Evolutionary conservation across 2,329 filamentous ascomycete genomes (phyloP).

Genomic region (Diaporthe sp.): DNA sequence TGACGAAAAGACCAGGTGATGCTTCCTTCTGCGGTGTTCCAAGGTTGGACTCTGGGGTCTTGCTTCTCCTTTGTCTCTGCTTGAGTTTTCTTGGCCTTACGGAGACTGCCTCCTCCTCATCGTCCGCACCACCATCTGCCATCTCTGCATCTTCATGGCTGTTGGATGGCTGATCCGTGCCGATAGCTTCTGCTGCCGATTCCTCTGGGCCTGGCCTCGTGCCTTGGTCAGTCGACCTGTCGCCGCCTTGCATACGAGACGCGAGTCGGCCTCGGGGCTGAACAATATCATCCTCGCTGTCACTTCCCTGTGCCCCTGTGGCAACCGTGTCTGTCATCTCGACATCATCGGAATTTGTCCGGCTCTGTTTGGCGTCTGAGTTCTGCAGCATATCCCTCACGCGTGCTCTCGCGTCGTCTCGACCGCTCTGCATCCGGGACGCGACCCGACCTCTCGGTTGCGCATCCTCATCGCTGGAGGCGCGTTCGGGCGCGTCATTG

Average conservation of each 20-base stretch:
- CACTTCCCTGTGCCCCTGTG: conserved; percentile 51
- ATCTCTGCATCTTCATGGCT: conserved; percentile 41
- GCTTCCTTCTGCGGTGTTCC: conserved; percentile 50
- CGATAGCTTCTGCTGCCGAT: conserved; percentile 54
- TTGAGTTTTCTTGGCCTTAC: conserved; percentile 58
- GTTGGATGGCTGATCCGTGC: conserved; percentile 42
- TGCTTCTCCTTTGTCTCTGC: conserved; percentile 53
- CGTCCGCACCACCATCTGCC: conserved; percentile 45
- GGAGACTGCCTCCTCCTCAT: conserved; percentile 57
- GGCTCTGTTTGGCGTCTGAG: conserved; percentile 44
- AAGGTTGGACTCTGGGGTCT: conserved; percentile 52
- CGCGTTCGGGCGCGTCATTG: conserved; percentile 32
- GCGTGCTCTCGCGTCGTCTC: conserved; percentile 55
- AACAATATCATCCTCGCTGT: conserved; percentile 65
- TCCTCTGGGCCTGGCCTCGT: conserved; percentile 58
- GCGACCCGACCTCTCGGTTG: conserved; percentile 75
- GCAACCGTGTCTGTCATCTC: conserved; percentile 42
- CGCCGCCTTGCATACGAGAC: conserved; percentile 69
- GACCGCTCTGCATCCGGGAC: conserved; percentile 69
- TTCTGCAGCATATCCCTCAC: conserved; percentile 59
- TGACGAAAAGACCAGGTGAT: conserved; percentile 71
- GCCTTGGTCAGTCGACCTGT: conserved; percentile 44
- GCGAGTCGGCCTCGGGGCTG: conserved; percentile 75
- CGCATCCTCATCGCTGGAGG: conserved; percentile 57
- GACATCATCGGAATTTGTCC: conserved; percentile 37